These are phyloP conservation scores for Terfezia claveryi DNA, from an alignment of 495 filamentous ascomycete genomes.

Conservation along the genomic window DNA sequence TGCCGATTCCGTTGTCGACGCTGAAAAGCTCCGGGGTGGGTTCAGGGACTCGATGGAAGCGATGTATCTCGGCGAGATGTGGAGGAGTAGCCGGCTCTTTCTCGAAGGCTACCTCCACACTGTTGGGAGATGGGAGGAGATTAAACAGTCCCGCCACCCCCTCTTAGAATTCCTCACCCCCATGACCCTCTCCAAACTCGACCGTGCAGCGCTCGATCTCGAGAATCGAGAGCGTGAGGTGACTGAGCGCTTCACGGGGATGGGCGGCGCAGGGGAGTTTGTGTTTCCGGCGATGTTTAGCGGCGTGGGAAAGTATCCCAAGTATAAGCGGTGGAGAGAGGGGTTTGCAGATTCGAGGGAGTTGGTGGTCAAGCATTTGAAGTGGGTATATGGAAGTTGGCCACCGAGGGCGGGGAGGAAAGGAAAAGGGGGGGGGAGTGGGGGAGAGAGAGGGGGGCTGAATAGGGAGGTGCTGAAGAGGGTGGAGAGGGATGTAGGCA, in stretches of 20 bases:
- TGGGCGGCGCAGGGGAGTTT: constrained; percentile 25
- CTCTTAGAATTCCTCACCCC: constrained; percentile 45
- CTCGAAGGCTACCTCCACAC: constrained; percentile 81
- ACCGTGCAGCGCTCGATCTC: constrained; percentile 62
- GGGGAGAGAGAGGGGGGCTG: constrained; percentile 49
- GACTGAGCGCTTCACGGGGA: constrained; percentile 5
- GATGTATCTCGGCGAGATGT: constrained; percentile 63
- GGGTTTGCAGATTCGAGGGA: constrained; percentile 53
- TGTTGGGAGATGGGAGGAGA: constrained; percentile 65
- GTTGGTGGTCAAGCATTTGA: constrained; percentile 56
- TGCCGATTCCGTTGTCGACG: constrained; percentile 58
- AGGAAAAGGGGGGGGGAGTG: constrained; percentile 76
- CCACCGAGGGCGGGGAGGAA: constrained; percentile 54
- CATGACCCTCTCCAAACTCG: constrained; percentile 53
- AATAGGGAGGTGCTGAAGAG: constrained; percentile 64
- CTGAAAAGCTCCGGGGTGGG: not conserved
- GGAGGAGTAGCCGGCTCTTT: constrained; percentile 63
- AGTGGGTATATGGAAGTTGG: constrained; percentile 71
- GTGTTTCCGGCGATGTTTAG: constrained; percentile 80
- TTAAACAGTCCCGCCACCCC: constrained; percentile 34
- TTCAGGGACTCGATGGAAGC: constrained; percentile 36
- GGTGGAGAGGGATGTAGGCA: constrained; percentile 66
- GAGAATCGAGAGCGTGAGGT: constrained; percentile 43
- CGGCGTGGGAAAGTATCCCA: constrained; percentile 31
- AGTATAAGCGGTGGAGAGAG: constrained; percentile 59